Evolutionary conservation across 2,329 filamentous ascomycete genomes (phyloP), one percentile per base, ranked within the genome.

Genomic region (Chrysosporium keratinophilum): DNA sequence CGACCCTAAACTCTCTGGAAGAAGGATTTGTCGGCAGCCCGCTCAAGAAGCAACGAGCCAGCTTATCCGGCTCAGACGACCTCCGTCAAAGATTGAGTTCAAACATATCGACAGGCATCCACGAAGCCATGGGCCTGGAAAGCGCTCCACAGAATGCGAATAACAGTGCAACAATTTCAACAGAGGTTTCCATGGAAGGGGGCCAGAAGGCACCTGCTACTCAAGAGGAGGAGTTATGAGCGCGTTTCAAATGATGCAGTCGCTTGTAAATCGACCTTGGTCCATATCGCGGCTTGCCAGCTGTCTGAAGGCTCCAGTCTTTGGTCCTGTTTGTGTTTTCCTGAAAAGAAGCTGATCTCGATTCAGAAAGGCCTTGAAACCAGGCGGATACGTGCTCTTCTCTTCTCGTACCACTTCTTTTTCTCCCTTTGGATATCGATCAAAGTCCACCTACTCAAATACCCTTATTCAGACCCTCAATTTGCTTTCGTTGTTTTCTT

Each of bases 31-130:
- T 74, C 2, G 73, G 72, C 6, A 75, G 73, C 57, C 73, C 73
- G 0, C 58, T 75, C 59, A 75, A 75, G 59, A 73, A 74, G 61
- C 71, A 74, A 49, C 66, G 72, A 34, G 70, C 72, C 2, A 74
- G 71, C 54, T 68, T 74, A 17, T 73, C 71, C 10, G 67, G 67
- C 28, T 65, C 70, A 12, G 71, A 74, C 46, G 68, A 71, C 48
- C 65, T 67, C 5, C 65, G 69, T 40, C 66, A 65, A 54, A 65
- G 72, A 35, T 66, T 74, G 40, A 71, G 63, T n/a, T 62, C 69
- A 5, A 67, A 66, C 11, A 58, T 72, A 12, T 67, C 70, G 2
- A 61, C 62, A 28, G 65, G 68, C 7, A 71, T 74, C 50, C 68
- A 64, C 42, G 69, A 70, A 52, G 60, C 66, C 20, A 56, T 71